Evolutionary conservation across 2,329 filamentous ascomycete genomes (phyloP).

Genomic region (Penicillium brasilianum): DNA sequence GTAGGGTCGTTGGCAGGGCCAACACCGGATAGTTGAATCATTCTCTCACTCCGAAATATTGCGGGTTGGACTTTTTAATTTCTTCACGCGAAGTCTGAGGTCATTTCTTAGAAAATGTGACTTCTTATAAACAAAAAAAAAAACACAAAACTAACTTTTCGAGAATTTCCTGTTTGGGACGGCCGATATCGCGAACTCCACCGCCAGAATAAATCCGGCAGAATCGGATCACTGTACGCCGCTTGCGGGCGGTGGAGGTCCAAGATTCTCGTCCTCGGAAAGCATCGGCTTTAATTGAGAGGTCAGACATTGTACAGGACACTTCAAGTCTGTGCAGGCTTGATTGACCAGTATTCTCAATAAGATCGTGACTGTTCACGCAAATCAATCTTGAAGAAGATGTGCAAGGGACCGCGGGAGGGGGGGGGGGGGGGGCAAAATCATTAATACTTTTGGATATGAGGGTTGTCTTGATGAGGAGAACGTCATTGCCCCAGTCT

Average conservation of each 20-base stretch:
- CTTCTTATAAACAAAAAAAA: not conserved
- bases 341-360: not conserved
- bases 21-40: constrained; percentile 31
- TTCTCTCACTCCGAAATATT: constrained; percentile 6
- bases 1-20: constrained; percentile 13
- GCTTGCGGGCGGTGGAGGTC: not conserved
- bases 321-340: too few species aligned
- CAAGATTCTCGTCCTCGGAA: not conserved
- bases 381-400: not conserved
- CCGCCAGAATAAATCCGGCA: constrained; percentile 22
- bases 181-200: constrained; percentile 26
- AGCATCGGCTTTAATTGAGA: not conserved
- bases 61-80: too few species aligned
- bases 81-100: not conserved
- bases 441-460: not conserved
- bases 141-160: constrained; percentile 21
- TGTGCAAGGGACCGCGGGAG: too few species aligned
- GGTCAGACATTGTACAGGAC: too few species aligned
- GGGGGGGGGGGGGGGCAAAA: not conserved
- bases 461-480: not conserved
- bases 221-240: constrained; percentile 15
- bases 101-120: not conserved
- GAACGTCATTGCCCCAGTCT: not conserved
- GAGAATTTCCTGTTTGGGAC: constrained; percentile 22
- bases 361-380: too few species aligned